Evolutionary conservation across 495 filamentous ascomycete species (phyloP).

Genomic region (Neurospora sp.): DNA sequence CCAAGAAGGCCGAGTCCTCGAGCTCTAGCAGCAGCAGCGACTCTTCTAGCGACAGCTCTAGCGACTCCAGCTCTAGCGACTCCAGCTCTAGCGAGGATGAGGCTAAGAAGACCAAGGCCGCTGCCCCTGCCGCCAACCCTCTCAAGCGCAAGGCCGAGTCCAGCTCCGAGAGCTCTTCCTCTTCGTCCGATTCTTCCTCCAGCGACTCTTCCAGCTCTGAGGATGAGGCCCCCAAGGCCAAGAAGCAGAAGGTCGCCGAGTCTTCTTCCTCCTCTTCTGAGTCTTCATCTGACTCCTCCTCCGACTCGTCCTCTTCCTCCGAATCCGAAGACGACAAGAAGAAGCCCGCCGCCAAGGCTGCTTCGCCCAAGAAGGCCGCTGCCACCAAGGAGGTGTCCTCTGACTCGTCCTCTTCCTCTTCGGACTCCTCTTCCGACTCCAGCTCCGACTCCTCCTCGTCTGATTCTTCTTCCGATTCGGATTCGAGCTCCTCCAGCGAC

Average conservation of each 20-base stretch:
- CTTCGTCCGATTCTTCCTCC: slow-evolving; percentile 26
- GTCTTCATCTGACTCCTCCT: slow-evolving; percentile 12
- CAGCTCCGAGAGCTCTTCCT: slow-evolving; percentile 31
- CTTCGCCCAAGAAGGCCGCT: slow-evolving; percentile 14
- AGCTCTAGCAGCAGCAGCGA: slow-evolving; percentile 35
- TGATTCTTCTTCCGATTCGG: slow-evolving; percentile 32
- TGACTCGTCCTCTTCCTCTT: slow-evolving; percentile 16
- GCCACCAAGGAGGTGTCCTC: slow-evolving; percentile 17
- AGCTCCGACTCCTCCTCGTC: slow-evolving; percentile 13
- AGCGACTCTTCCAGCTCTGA: slow-evolving; percentile 10
- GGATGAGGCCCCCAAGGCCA: slow-evolving; percentile 14
- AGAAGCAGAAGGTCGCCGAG: slow-evolving; percentile 19
- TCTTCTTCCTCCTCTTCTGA: slow-evolving; percentile 25
- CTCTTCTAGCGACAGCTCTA: slow-evolving; percentile 43
- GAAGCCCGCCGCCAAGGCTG: slow-evolving; percentile 9
- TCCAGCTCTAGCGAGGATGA: slow-evolving; percentile 54
- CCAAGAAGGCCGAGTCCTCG: slow-evolving; percentile 13
- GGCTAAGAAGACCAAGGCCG: slow-evolving; percentile 33
- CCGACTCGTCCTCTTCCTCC: slow-evolving; percentile 36
- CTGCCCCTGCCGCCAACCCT: slow-evolving; percentile 20
- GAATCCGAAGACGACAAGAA: slow-evolving; percentile 31
- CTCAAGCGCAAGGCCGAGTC: slow-evolving; percentile 59
- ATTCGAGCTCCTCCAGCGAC: slow-evolving; percentile 24
- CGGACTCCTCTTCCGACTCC: slow-evolving; percentile 34
- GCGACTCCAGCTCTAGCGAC: slow-evolving; percentile 47